Evolutionary conservation across 208 protist species (phyloP), one percentile per base, ranked within the genome.

Genomic region (Vickermania ingenoplastis): DNA sequence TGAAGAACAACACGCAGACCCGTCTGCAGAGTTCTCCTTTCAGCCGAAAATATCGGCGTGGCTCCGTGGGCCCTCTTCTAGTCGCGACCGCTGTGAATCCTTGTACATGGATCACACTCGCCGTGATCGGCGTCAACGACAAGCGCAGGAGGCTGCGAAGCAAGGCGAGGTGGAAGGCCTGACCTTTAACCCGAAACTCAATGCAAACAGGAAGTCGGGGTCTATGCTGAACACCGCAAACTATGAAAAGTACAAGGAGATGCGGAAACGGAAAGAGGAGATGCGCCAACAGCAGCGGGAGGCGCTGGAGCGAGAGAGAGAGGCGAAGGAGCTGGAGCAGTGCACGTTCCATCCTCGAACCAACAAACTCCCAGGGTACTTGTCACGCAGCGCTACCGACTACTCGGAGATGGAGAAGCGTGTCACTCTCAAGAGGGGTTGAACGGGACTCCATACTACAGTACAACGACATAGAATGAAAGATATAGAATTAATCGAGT

Each of bases 11-110:
- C 36, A 45, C 17, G 17, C 17, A 17, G 36, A 45, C 36, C 75
- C 73, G n/a, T 89, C 84, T 62, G 61, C 65, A 11, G 70, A 90
- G 4, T 94, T 82, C 69, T 87, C 86, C 17, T 94, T 94, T 31
- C 61, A 74, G 2, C 86, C 83, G 2, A 61, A 69, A 21, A 69
- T 89, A 21, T 79, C 82, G 3, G 24, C 21, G 21, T 0, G 54
- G 71, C 2, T 70, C 73, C 13, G 25, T 13, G 11, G 11, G 13
- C 11, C 21, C 7, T 11, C n/a, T 5, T 7, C 7, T 17, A 25
- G 50, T 25, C 5, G 5, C 50, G 24, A 54, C 21, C 11, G 50
- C 5, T 26, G 50, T 28, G n/a, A 54, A 7, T 5, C 13, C 24
- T 54, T 54, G 50, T 73, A 86, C 62, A 48, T 57, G 0, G 75